A percentile compares a stretch with the other conserved stretches of the same genome.
These are phyloP conservation scores for Eutrema heterophyllum DNA, from an alignment of 345 rosid genomes.

Conservation along the genomic window DNA sequence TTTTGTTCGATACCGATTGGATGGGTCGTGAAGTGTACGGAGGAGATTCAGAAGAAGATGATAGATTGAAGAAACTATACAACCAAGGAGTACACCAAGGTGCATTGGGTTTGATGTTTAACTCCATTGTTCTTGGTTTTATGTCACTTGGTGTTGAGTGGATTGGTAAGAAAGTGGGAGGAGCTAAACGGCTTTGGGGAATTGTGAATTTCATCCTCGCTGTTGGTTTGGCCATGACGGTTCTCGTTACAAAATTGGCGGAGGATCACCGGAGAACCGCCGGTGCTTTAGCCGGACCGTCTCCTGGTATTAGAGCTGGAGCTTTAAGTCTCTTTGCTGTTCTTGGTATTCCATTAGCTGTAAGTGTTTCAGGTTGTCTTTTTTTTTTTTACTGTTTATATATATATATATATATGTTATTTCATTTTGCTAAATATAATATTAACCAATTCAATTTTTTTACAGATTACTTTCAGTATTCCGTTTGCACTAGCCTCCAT, in stretches of 20 bases:
- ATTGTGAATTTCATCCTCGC: constrained; percentile 58
- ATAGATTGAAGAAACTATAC: constrained; percentile 31
- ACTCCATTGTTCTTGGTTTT: constrained; percentile 62
- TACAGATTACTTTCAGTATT: too few relatives aligned
- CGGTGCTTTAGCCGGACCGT: constrained; percentile 24
- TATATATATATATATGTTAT: not conserved
- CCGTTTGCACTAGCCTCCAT: too few relatives aligned
- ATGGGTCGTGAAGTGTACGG: constrained; percentile 92
- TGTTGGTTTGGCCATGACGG: constrained; percentile 41
- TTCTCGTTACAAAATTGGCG: constrained; percentile 54
- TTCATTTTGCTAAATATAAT: too few relatives aligned
- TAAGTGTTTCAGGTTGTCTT: constrained; percentile 27
- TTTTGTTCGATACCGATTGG: constrained; percentile 83
- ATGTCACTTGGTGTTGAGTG: constrained; percentile 48
- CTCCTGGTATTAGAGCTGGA: constrained; percentile 35
- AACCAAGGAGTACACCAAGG: constrained; percentile 64
- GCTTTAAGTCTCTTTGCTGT: constrained; percentile 58
- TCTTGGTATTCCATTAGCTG: constrained; percentile 75
- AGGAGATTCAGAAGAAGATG: constrained; percentile 37
- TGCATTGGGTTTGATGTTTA: constrained; percentile 65
- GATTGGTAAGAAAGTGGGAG: constrained; percentile 37
- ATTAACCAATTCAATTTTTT: too few relatives aligned
- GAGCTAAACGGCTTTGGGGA: constrained; percentile 65
- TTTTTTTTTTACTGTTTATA: not conserved
- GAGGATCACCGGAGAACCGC: constrained; percentile 31